Base-by-base conservation (phyloP, 371 early-diverging fungal genomes). In the Syncephalastrum sp. region DNA sequence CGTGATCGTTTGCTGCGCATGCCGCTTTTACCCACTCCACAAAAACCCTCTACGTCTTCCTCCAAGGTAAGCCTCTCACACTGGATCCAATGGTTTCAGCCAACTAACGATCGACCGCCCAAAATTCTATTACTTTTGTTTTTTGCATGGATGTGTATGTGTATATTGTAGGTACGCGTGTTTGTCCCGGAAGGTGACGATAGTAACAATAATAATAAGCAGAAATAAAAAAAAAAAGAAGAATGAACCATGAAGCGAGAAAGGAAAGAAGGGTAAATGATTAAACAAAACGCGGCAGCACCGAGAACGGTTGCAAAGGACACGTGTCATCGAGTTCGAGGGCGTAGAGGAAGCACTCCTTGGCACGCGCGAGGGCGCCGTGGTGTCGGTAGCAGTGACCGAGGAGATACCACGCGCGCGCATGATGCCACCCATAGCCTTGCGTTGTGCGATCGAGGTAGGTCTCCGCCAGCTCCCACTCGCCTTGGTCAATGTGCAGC, bases 381-480 rank as follows among this genome's bases (percentile, higher is more conserved):
- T 17, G 21, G 21, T 65, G 51, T 25, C 50, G 56, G 46, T 68
- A 63, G 14, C 65, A 61, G 45, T 52, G 42, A 29, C 74, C 65
- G 5, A 74, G 42, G 6, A 58, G 41, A 29, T 63, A 74, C 75
- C 75, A 74, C 29, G 71, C 71, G 44, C 68, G 64, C 14, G 62
- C 44, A 51, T 66, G 60, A 48, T 74, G 60, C 75, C 75, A 74
- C 0, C 75, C 75, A 21, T 8, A 50, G 42, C 10, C 69, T 64
- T 21, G 21, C 21, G 21, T 24, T 56, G 59, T 16, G 71, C 68
- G 10, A 56, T 59, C 24, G 59, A 62, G 21, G 43, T 15, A 70
- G 38, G 3, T 57, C 59, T 74, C 71, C 3, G 71, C 75, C 12
- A 74, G 50, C n/a, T 70, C 71, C 56, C 57, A 56, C 44, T 74